A percentile compares a stretch with the other conserved stretches of the same genome.
phyloP scores from a whole-genome alignment of 2,329 filamentous ascomycete species.

The Hymenoscyphus linearis region DNA sequence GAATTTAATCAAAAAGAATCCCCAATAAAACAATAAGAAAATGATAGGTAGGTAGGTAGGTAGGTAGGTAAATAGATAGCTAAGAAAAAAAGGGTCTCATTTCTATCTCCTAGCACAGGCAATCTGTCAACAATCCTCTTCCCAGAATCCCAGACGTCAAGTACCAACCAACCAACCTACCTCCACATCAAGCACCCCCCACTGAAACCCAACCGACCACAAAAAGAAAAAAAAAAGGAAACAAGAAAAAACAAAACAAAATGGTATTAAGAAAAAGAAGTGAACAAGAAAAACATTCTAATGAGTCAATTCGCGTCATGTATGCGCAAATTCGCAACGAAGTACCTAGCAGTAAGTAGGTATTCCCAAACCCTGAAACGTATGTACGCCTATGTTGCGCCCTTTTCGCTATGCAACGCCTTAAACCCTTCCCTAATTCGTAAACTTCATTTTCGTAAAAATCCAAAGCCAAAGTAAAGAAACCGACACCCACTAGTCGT shows the following conservation, averaged over 20 bases:
- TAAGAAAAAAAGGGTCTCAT: no score
- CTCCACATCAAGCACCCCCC: no score
- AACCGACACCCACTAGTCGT: slow-evolving; percentile 21
- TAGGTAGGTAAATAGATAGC: no score
- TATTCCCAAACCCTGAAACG: slow-evolving; percentile 15
- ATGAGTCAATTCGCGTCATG: slow-evolving; percentile 20
- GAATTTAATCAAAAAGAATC: no score
- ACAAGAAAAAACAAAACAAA: slow-evolving; percentile 7
- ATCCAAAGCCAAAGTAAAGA: slow-evolving; percentile 12
- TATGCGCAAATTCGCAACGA: slow-evolving; percentile 16
- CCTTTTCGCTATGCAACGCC: slow-evolving; percentile 34
- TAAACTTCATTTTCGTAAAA: slow-evolving; percentile 12
- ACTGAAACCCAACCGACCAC: no score
- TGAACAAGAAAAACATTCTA: slow-evolving; percentile 28
- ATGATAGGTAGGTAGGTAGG: no score
- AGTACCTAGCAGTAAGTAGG: no score
- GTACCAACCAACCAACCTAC: no score
- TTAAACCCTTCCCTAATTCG: slow-evolving; percentile 9
- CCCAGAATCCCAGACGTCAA: no score
- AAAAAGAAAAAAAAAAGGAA: neutral
- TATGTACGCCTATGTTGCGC: slow-evolving; percentile 26
- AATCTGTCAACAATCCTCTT: no score
- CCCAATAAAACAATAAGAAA: no score
- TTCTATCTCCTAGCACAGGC: no score
- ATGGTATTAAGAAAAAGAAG: slow-evolving; percentile 26